A percentile compares a stretch with the other conserved stretches of the same genome.
Evolutionary conservation across 495 filamentous ascomycete genomes (phyloP).

Genomic region (Cercophora samala): DNA sequence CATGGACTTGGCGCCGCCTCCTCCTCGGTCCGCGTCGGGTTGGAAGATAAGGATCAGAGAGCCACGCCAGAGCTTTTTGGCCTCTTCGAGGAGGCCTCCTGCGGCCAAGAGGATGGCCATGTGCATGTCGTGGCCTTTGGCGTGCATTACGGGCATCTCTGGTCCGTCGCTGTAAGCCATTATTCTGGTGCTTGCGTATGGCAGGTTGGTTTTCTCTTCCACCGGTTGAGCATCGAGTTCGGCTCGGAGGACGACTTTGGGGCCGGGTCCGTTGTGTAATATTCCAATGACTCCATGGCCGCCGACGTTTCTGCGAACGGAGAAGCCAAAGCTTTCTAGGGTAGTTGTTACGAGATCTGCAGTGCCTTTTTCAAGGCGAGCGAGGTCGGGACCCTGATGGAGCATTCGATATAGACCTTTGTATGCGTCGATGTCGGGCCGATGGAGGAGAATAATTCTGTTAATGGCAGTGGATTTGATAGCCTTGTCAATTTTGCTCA

Average conservation of each 20-base stretch:
- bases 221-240: conserved; percentile 63
- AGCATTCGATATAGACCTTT: conserved; percentile 47
- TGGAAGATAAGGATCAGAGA: conserved; percentile 60
- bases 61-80: conserved; percentile 50
- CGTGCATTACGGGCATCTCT: conserved; percentile 59
- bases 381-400: conserved; percentile 51
- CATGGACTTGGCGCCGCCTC: neutral
- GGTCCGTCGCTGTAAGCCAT: conserved; percentile 41
- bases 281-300: conserved; percentile 55
- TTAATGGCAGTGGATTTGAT: too few species aligned
- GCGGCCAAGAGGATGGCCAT: conserved; percentile 51
- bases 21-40: neutral
- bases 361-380: conserved; percentile 45
- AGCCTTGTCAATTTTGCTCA: too few species aligned
- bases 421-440: conserved; percentile 23
- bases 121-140: conserved; percentile 67
- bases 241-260: conserved; percentile 54
- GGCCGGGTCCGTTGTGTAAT: conserved; percentile 53
- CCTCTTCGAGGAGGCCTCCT: conserved; percentile 42
- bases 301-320: conserved; percentile 47
- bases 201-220: conserved; percentile 52
- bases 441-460: too few species aligned
- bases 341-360: conserved; percentile 42
- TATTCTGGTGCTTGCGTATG: conserved; percentile 50
- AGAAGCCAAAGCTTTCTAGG: conserved; percentile 39